These are phyloP conservation scores for Nakazawaea holstii DNA, from an alignment of 805 yeast genomes.

Conservation along the genomic window DNA sequence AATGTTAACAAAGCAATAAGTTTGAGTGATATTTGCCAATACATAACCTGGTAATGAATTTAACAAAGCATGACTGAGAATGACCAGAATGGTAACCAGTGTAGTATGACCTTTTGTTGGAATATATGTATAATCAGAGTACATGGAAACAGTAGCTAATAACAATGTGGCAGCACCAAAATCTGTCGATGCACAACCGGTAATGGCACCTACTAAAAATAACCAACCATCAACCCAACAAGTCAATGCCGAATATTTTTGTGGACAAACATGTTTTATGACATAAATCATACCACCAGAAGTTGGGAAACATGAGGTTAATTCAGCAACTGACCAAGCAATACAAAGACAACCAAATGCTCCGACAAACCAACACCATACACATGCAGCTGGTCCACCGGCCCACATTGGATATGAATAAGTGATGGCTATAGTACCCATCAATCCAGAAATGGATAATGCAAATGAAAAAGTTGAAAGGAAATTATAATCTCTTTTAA, in stretches of 20 bases:
- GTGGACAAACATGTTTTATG: conserved; percentile 43
- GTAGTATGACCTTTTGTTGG: conserved; percentile 40
- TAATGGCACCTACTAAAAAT: conserved; percentile 41
- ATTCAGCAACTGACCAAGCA: conserved; percentile 45
- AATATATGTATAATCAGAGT: conserved; percentile 28
- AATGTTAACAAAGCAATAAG: conserved; percentile 45
- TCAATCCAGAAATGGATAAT: conserved; percentile 57
- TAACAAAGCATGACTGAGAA: conserved; percentile 41
- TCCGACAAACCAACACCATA: conserved; percentile 60
- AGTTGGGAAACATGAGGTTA: conserved; percentile 48
- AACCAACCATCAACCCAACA: conserved; percentile 54
- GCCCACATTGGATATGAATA: conserved; percentile 39
- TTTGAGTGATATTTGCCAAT: conserved; percentile 44
- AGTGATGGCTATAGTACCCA: conserved; percentile 58
- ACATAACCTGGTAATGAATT: conserved; percentile 48
- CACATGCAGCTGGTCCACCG: conserved; percentile 59
- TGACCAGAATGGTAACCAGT: conserved; percentile 46
- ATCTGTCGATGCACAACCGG: conserved; percentile 47
- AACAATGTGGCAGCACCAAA: conserved; percentile 47
- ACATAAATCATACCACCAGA: conserved; percentile 48
- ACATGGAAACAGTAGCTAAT: conserved; percentile 38
- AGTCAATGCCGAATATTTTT: conserved; percentile 41
- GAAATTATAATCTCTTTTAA: conserved; percentile 52
- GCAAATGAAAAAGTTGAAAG: conserved; percentile 62
- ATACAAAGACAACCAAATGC: conserved; percentile 48